Evolutionary conservation across 1,284 basidiomycete species (phyloP), one percentile per base, ranked within the genome.

Genomic region (Nidula niveotomentosa): DNA sequence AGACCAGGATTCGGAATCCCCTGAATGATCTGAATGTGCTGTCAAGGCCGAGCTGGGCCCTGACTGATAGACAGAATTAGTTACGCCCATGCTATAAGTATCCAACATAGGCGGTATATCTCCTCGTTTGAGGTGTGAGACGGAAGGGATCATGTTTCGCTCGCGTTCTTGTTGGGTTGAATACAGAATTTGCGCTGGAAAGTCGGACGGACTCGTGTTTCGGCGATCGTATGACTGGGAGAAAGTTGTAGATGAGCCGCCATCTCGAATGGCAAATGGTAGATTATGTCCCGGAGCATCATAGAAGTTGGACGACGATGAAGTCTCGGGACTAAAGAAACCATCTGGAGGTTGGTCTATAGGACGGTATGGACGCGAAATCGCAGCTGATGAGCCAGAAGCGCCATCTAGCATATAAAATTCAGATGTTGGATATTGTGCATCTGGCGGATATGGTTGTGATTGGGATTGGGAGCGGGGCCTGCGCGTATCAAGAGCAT

Each of bases 1-100:
- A 9, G 61, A 57, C 64, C 64, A 66, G 15, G 59, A 52, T 17
- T 67, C 65, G 15, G 67, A 62, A 33, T 69, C 66, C 34, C 53
- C 51, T 17, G 64, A 65, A 50, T 59, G 58, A 13, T 62, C 57
- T 49, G 58, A 55, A 34, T 55, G 49, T 9, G 55, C 58, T 13
- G 56, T 54, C 34, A 53, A 18, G 23, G 36, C 23, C 10, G 51
- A 46, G 23, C 46, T 43, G 12, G 57, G 47, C 49, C 59, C 56
- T 30, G 56, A 41, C n/a, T 45, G 23, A 52, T 36, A 54, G 17
- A 17, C 47, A 6, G 51, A 36, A 54, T 55, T 56, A 44, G 55
- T 41, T 12, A 44, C 36, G n/a, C 53, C 15, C 6, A 58, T 35
- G 30, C 47, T 49, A 43, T 54, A 58, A 39, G 52, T 56, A 36